Conservation (phyloP, 208 protist genomes). For the Trypanosoma vivax region DNA sequence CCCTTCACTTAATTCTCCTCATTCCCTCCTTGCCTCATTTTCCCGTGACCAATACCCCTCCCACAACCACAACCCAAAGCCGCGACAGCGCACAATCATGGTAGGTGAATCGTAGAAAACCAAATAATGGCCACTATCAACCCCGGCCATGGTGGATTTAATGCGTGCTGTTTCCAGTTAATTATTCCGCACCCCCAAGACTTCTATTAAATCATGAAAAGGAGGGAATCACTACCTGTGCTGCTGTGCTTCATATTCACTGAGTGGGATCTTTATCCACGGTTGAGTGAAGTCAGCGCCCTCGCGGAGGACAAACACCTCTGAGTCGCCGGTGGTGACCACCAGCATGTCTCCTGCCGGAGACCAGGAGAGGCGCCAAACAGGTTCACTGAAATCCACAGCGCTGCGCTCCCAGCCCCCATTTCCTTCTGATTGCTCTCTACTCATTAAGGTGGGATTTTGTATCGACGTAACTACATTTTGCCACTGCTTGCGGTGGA, state of each 20-base stretch:
- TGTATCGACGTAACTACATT: conserved; percentile 24
- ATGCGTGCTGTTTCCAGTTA: no score
- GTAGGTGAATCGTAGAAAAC: no score
- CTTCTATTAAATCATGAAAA: conserved; percentile 3
- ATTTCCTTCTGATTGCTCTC: conserved; percentile 14
- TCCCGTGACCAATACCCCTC: not conserved
- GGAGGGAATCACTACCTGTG: no score
- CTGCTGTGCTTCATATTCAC: conserved; percentile 42
- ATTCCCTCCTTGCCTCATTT: not conserved
- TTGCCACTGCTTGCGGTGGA: conserved; percentile 76
- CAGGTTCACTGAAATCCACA: conserved; percentile 53
- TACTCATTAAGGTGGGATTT: conserved; percentile 1
- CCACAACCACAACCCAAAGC: no score
- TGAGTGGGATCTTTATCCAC: conserved; percentile 65
- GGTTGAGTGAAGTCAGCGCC: conserved; percentile 67
- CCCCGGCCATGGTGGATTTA: no score
- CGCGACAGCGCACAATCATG: no score
- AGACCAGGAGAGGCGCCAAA: conserved; percentile 78
- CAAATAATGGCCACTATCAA: no score
- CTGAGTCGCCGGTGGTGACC: conserved; percentile 59
- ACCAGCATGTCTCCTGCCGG: conserved; percentile 65
- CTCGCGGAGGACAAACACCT: conserved; percentile 65
- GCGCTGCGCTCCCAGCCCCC: conserved; percentile 55
- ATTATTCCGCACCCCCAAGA: not conserved
- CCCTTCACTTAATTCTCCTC: not conserved